These are phyloP conservation scores for Lichtheimia ornata DNA, from an alignment of 371 early-diverging fungal genomes.

Conservation along the genomic window DNA sequence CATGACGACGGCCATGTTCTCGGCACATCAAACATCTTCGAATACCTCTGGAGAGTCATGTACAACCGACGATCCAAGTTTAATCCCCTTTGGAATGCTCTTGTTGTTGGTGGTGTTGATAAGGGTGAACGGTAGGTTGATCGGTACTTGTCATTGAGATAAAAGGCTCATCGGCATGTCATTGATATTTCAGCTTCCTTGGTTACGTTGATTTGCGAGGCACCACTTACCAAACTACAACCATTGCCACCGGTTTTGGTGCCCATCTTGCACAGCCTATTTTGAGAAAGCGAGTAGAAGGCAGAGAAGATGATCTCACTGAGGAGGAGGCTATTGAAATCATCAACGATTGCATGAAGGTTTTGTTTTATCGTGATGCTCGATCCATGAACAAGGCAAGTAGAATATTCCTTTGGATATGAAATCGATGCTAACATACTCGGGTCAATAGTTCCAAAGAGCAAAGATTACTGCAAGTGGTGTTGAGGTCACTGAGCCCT, in stretches of 20 bases:
- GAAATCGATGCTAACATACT: neutral
- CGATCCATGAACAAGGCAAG: conserved; percentile 90
- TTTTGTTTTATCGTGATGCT: conserved; percentile 97
- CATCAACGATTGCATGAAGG: conserved; percentile 91
- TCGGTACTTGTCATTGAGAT: neutral
- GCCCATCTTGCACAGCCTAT: conserved; percentile 95
- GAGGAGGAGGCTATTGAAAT: conserved; percentile 93
- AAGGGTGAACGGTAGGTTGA: conserved; percentile 60
- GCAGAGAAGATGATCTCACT: conserved; percentile 79
- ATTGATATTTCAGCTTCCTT: conserved; percentile 67
- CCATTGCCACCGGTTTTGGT: conserved; percentile 98
- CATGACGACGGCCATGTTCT: conserved; percentile 89
- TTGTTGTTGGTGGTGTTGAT: conserved; percentile 90
- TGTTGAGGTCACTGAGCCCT: conserved; percentile 85
- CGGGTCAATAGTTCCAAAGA: conserved; percentile 74
- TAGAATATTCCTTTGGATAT: neutral
- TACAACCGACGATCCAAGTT: conserved; percentile 92
- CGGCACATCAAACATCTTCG: conserved; percentile 85
- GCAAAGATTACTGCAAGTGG: conserved; percentile 87
- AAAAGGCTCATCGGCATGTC: neutral
- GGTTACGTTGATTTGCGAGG: conserved; percentile 97
- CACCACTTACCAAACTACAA: conserved; percentile 89
- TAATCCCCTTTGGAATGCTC: conserved; percentile 96
- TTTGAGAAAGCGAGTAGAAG: conserved; percentile 90
- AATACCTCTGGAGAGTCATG: conserved; percentile 91